Base-by-base conservation (phyloP, 441 rosid species). In the Bruguiera hainesii region DNA sequence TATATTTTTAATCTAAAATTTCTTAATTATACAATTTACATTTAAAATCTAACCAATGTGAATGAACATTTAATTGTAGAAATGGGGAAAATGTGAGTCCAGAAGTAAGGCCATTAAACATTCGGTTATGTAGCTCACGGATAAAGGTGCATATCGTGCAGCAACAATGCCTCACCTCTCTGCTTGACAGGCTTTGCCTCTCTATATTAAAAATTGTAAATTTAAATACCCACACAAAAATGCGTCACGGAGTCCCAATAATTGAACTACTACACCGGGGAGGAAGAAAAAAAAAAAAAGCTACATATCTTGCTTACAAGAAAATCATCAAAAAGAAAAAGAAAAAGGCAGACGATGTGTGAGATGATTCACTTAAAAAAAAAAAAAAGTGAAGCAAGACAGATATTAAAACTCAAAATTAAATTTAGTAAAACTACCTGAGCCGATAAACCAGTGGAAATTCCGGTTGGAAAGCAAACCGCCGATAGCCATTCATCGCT, bases 381-480 rank as follows among this genome's bases (percentile, higher is more conserved):
- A 33, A 33, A 33, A 6, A 31, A 31, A 31, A 5, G 33, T 31
- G 33, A 6, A 33, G 37, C 37, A 33, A 6, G 31, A 9, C 42
- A 35, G 11, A 35, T 1, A 35, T 35, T 35, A 1, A 8, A 35
- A 9, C 42, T 35, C 42, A 35, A 35, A 35, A 35, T 35, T 35
- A 9, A 7, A 31, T n/a, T 3, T 33, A 50, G 71, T 23, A 61
- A 71, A 19, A 13, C 58, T 78, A 91, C 98, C 99, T 80, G 96
- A 88, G 74, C 82, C 83, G 80, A 71, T 73, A 75, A 84, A 84
- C 57, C 85, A 83, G 74, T 86, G 87, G 60, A 85, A 86, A 78
- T 79, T 79, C 73, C 90, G 84, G 82, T 76, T 83, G 33, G 91
- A 86, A 82, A 90, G 76, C 77, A 95, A 78, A 76, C 90, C 80